Evolutionary conservation across 768 basidiomycete genomes (phyloP).

Genomic region (Hygrocybe punicea): DNA sequence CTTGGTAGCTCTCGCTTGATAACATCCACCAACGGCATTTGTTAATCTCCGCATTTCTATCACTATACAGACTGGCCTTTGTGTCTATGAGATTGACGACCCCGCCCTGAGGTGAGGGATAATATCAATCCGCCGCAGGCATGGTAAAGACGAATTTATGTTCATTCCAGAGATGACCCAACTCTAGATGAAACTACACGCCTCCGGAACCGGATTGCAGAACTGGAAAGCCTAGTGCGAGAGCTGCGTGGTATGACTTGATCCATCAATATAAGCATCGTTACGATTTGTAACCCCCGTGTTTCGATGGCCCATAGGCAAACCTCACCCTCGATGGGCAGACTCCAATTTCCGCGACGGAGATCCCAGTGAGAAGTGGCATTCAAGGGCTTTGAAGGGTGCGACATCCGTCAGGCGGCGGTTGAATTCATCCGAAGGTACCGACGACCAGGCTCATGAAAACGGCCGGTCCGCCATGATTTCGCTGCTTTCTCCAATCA

Average conservation of each 20-base stretch:
- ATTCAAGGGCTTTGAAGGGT: constrained; percentile 76
- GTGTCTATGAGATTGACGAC: constrained; percentile 93
- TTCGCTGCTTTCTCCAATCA: constrained; percentile 58
- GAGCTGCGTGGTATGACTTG: constrained; percentile 69
- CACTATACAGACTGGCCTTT: constrained; percentile 73
- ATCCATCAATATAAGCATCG: background rate
- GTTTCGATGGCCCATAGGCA: constrained; percentile 46
- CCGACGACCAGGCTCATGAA: constrained; percentile 26
- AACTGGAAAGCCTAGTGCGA: constrained; percentile 87
- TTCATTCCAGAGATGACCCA: constrained; percentile 67
- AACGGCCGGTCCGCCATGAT: constrained; percentile 31
- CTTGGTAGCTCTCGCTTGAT: constrained; percentile 45
- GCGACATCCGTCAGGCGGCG: constrained; percentile 44
- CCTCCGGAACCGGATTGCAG: constrained; percentile 82
- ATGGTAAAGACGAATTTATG: background rate
- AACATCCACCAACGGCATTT: background rate
- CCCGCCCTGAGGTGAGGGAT: constrained; percentile 62
- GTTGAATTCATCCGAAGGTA: constrained; percentile 35
- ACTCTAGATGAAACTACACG: constrained; percentile 83
- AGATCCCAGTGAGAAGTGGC: constrained; percentile 82
- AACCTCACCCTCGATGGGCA: constrained; percentile 86
- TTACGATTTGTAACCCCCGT: background rate
- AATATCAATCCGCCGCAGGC: constrained; percentile 2
- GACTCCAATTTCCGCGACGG: constrained; percentile 75
- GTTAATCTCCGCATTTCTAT: constrained; percentile 1